Evolutionary conservation across 116 monocot species (phyloP).

Genomic region (Posidonia oceanica): DNA sequence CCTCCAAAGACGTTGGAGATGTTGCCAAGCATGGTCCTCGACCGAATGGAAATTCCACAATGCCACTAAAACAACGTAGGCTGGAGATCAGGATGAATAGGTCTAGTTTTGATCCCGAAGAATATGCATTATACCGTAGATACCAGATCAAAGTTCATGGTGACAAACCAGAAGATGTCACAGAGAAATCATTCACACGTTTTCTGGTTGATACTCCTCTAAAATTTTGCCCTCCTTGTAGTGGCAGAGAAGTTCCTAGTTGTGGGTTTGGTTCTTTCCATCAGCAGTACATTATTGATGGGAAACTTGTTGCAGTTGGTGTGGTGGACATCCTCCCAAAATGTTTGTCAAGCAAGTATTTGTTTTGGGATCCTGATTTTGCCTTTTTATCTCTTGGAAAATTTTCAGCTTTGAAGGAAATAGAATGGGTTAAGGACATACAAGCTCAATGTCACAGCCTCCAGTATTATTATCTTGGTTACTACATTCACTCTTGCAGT

Average conservation of each 20-base stretch:
- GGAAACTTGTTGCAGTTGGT: slow-evolving; percentile 90
- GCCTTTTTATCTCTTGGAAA: slow-evolving; percentile 86
- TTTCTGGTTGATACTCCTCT: slow-evolving; percentile 89
- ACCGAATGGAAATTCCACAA: slow-evolving; percentile 2
- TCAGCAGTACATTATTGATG: slow-evolving; percentile 87
- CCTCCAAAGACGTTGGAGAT: neutral
- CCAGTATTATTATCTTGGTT: slow-evolving; percentile 91
- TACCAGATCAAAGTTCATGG: slow-evolving; percentile 83
- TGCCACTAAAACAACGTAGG: slow-evolving; percentile 32
- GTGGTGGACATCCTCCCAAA: slow-evolving; percentile 90
- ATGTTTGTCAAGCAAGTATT: slow-evolving; percentile 97
- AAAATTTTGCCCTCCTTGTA: slow-evolving; percentile 36
- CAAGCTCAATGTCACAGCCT: slow-evolving; percentile 32
- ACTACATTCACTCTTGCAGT: slow-evolving; percentile 89
- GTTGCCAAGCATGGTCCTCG: slow-evolving; percentile 12
- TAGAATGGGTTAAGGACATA: slow-evolving; percentile 72
- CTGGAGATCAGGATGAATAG: slow-evolving; percentile 65
- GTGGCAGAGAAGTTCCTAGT: slow-evolving; percentile 25
- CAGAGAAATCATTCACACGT: slow-evolving; percentile 49
- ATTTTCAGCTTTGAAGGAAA: slow-evolving; percentile 85
- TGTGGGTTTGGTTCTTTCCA: slow-evolving; percentile 96
- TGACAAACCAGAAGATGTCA: slow-evolving; percentile 66
- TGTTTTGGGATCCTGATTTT: slow-evolving; percentile 98
- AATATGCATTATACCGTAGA: slow-evolving; percentile 66
- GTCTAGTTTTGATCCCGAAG: slow-evolving; percentile 85